phyloP scores from a whole-genome alignment of 208 protist genomes.

The Giardia muris region DNA sequence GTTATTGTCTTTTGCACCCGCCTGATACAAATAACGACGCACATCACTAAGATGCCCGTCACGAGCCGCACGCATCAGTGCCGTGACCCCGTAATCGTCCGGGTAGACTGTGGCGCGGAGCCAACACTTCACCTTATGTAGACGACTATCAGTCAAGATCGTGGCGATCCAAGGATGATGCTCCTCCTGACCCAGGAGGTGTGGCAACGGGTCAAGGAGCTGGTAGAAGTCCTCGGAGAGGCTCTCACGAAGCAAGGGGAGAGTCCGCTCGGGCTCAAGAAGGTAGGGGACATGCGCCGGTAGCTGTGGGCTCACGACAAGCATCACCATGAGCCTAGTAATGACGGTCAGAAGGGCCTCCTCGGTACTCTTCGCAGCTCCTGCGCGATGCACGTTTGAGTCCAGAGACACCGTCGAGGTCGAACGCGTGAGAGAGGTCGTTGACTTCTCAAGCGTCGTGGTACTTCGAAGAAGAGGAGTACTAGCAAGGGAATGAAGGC shows the following conservation, averaged over 20 bases:
- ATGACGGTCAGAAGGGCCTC: background rate
- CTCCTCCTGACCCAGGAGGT: background rate
- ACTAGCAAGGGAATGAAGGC: background rate
- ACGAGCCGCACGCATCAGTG: background rate
- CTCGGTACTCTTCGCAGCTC: background rate
- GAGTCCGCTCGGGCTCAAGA: background rate
- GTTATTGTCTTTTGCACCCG: background rate
- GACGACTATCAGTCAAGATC: background rate
- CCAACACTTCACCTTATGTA: background rate
- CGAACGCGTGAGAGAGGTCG: background rate
- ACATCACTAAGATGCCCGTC: background rate
- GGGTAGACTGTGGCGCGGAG: background rate
- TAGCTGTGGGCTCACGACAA: background rate
- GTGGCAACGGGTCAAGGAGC: background rate
- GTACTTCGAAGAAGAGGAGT: background rate
- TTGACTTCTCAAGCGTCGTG: background rate
- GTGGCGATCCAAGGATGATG: background rate
- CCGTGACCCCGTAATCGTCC: background rate
- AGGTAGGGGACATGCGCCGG: background rate
- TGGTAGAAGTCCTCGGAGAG: background rate
- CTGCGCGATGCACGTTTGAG: background rate
- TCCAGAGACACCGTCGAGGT: background rate
- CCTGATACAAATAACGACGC: background rate
- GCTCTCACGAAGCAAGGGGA: background rate
- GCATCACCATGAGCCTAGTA: background rate